These are phyloP conservation scores for Fusarium pseudocircinatum DNA, from an alignment of 2,329 filamentous ascomycete genomes.

Conservation along the genomic window DNA sequence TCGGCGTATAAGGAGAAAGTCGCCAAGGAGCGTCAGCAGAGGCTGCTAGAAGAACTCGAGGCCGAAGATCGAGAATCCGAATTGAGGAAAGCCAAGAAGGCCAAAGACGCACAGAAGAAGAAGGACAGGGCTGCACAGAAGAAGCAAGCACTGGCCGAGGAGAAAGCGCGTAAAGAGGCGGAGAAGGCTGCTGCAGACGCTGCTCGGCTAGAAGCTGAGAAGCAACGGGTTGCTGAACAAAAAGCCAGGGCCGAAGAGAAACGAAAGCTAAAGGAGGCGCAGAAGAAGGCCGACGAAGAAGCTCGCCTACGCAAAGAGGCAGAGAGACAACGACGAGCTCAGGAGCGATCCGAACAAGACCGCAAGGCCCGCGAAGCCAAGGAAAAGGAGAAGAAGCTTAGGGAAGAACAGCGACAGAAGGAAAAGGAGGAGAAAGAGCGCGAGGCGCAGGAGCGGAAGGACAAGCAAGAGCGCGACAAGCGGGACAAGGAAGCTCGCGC, in stretches of 20 bases:
- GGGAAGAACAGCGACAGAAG: slow-evolving; percentile 81
- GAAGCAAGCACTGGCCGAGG: slow-evolving; percentile 89
- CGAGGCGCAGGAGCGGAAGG: slow-evolving; percentile 71
- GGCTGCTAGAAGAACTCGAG: slow-evolving; percentile 89
- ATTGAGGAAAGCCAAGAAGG: slow-evolving; percentile 89
- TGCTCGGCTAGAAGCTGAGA: slow-evolving; percentile 77
- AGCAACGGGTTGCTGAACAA: slow-evolving; percentile 82
- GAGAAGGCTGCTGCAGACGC: slow-evolving; percentile 90
- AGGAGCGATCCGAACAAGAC: slow-evolving; percentile 88
- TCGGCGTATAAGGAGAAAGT: slow-evolving; percentile 99
- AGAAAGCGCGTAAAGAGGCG: slow-evolving; percentile 86
- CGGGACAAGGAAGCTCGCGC: slow-evolving; percentile 67
- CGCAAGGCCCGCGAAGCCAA: slow-evolving; percentile 73
- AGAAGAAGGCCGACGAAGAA: slow-evolving; percentile 90
- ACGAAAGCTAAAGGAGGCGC: slow-evolving; percentile 88
- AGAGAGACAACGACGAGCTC: slow-evolving; percentile 79
- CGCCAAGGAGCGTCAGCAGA: slow-evolving; percentile 88
- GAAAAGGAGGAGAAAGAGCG: slow-evolving; percentile 80
- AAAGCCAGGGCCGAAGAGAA: slow-evolving; percentile 87
- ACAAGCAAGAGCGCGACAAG: slow-evolving; percentile 70
- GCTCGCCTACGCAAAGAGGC: slow-evolving; percentile 85
- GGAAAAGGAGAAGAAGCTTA: slow-evolving; percentile 82
- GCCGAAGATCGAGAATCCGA: slow-evolving; percentile 82
- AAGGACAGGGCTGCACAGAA: slow-evolving; percentile 94
- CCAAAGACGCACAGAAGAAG: slow-evolving; percentile 91